Base-by-base conservation (phyloP, 495 filamentous ascomycete genomes). In the Lasiosphaeria hispida region DNA sequence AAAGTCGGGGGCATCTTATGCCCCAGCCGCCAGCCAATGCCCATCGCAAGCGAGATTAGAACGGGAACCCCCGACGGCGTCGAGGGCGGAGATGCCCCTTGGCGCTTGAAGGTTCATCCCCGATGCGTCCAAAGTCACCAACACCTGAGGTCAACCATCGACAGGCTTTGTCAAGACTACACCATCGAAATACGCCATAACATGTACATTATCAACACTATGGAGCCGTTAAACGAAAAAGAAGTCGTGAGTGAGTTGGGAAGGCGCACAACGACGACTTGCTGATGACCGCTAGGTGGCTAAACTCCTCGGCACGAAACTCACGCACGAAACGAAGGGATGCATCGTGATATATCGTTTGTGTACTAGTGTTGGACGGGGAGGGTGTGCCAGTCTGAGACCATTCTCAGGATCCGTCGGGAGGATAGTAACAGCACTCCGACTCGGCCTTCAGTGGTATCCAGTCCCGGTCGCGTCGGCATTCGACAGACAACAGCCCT, bases 181-280 rank as follows among this genome's bases (percentile, higher is more conserved):
- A 48, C 44, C 7, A 23, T 48, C 44, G 44, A 48, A n/a, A 48
- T 48, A 7, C 44, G 44, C 14, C 14, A 48, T 18, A 48, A 48
- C 19, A 48, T 48, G 44, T 48, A 48, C n/a, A 23, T 48, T 48
- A n/a, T 48, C 10, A 17, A n/a, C 6, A 23, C 10, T 8, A 33
- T 6, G 19, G 10, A 23, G 10, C 44, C 9, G n/a, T 23, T 48
- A 7, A 33, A 7, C 6, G 7, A 48, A 14, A 48, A 48, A 4
- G 44, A 48, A 33, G 19, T 48, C 6, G 44, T 48, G 9, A 3
- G 44, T 44, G 41, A 10, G 9, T 15, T 44, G 14, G 41, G n/a
- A 14, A 19, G 15, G 19, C 8, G n/a, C 44, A 44, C 9, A 14
- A 10, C 7, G 14, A 44, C 7, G 9, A 17, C 41, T 44, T 44